These are phyloP conservation scores for Liquidambar formosana DNA, from an alignment of 164 flowering plant genomes.

Conservation along the genomic window DNA sequence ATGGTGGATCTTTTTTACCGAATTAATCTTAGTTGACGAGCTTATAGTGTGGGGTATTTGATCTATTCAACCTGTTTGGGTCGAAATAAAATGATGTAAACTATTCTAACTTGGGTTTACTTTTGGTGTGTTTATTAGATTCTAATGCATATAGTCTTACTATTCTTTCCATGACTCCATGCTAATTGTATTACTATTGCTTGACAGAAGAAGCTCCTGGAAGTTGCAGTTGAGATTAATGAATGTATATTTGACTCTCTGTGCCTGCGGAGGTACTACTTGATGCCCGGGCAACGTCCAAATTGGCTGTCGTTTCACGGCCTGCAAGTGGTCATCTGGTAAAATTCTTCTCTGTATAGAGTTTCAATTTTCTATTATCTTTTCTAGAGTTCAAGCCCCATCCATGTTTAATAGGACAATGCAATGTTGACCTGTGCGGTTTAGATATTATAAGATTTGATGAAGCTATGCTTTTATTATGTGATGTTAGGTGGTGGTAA, in stretches of 20 bases:
- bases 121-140: neutral
- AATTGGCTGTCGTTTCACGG: neutral
- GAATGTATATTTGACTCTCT: neutral
- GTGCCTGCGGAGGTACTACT: too few species aligned
- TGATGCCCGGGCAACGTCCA: neutral
- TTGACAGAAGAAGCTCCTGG: neutral
- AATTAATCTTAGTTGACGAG: too few species aligned
- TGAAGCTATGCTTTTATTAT: too few species aligned
- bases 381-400: neutral
- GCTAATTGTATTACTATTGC: neutral
- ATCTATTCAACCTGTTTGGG: too few species aligned
- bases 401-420: too few species aligned
- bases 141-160: neutral
- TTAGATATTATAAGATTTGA: too few species aligned
- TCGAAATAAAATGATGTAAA: too few species aligned
- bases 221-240: neutral
- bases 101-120: too few species aligned
- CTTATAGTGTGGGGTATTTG: too few species aligned
- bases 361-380: neutral
- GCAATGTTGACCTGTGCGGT: too few species aligned
- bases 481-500: too few species aligned
- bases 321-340: neutral
- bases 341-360: neutral
- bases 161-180: neutral
- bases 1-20: too few species aligned